Conservation (phyloP, 192 early-diverging fungal genomes). For the Linnemannia hyalina region DNA sequence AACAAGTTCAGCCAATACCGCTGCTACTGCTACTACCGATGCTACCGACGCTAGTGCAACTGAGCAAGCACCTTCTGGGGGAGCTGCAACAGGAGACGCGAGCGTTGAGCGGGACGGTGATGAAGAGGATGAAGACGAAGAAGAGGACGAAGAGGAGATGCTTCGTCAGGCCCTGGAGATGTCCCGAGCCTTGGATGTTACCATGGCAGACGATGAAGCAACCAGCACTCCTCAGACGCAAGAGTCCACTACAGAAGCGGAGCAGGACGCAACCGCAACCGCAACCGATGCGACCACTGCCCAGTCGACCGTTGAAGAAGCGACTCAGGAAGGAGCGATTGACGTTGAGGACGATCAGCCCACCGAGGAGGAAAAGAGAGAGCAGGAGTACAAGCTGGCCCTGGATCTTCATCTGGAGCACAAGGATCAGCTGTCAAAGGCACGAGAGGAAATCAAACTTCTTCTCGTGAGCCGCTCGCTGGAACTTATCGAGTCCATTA, state of each 20-base stretch:
- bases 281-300: background rate
- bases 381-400: constrained; percentile 62
- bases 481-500: constrained; percentile 64
- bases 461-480: constrained; percentile 46
- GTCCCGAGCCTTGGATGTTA: constrained; percentile 37
- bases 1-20: constrained; percentile 12
- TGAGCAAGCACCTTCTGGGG: constrained; percentile 29
- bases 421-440: constrained; percentile 49
- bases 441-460: constrained; percentile 62
- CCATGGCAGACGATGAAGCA: constrained; percentile 17
- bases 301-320: background rate
- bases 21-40: constrained; percentile 14
- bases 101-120: constrained; percentile 18
- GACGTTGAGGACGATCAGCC: constrained; percentile 28
- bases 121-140: constrained; percentile 46
- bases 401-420: constrained; percentile 43
- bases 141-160: constrained; percentile 52
- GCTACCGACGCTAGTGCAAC: background rate
- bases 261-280: constrained; percentile 5
- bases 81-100: constrained; percentile 28
- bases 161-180: constrained; percentile 51
- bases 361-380: constrained; percentile 55
- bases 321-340: constrained; percentile 18
- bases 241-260: constrained; percentile 46
- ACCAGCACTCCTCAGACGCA: constrained; percentile 53